These are phyloP conservation scores for Garcia nutans DNA, from an alignment of 345 rosid species.

Conservation along the genomic window DNA sequence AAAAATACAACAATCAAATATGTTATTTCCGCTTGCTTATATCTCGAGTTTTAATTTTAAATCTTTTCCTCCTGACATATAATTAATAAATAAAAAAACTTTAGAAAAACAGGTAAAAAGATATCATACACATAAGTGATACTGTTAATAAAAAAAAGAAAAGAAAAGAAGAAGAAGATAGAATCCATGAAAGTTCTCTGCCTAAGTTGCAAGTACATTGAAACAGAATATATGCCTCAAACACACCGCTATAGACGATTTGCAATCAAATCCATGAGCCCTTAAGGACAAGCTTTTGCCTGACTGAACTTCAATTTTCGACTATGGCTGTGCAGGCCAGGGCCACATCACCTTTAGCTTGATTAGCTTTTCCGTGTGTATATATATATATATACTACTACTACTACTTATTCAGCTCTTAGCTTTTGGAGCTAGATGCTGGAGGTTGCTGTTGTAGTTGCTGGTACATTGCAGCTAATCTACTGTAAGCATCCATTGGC, in stretches of 20 bases:
- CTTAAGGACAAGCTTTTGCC: too few relatives aligned
- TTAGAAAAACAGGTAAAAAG: neutral
- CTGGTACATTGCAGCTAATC: constrained; percentile 81
- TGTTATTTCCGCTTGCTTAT: too few relatives aligned
- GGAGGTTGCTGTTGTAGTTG: constrained; percentile 67
- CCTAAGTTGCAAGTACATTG: neutral
- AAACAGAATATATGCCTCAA: neutral
- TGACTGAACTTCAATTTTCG: too few relatives aligned
- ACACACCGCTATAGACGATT: neutral
- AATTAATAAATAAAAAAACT: too few relatives aligned
- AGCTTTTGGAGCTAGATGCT: constrained; percentile 51
- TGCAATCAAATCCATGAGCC: neutral
- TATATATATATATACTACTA: neutral
- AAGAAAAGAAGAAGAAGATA: too few relatives aligned
- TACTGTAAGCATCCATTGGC: constrained; percentile 72
- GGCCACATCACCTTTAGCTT: neutral
- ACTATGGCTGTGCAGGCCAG: neutral
- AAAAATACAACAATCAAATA: too few relatives aligned
- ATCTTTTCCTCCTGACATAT: too few relatives aligned
- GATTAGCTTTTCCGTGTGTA: too few relatives aligned
- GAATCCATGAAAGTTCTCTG: neutral
- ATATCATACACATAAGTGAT: neutral
- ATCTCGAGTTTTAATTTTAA: too few relatives aligned
- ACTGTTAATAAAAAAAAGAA: too few relatives aligned
- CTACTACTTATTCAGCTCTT: neutral